Conservation (phyloP, 306 rosid species). For the Medicago lupulina region DNA sequence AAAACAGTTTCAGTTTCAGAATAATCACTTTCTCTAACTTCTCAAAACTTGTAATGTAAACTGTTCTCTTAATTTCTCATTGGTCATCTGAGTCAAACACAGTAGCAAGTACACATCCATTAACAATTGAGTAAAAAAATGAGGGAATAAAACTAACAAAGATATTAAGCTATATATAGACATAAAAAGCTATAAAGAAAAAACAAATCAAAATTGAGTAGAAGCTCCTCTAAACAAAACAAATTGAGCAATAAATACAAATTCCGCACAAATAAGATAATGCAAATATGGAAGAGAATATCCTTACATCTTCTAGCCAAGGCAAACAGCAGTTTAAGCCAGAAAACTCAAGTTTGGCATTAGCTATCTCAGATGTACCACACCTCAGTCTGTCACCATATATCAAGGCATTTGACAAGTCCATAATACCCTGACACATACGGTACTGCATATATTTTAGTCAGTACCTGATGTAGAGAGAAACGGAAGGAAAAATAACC, state of each 20-base stretch:
- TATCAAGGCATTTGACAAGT: conserved; percentile 89
- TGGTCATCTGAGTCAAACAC: not conserved
- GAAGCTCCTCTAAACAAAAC: conserved; percentile 8
- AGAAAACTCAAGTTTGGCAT: conserved; percentile 67
- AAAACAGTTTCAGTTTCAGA: not conserved
- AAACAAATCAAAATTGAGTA: conserved; percentile 7
- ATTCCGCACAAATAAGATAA: conserved; percentile 18
- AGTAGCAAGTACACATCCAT: not conserved
- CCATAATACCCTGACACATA: conserved; percentile 93
- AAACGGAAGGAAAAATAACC: conserved; percentile 36
- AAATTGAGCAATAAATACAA: conserved; percentile 5
- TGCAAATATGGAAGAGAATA: conserved; percentile 29
- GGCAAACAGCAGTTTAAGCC: conserved; percentile 54
- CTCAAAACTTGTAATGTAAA: not conserved
- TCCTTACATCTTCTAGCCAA: conserved; percentile 78
- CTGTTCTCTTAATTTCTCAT: not conserved
- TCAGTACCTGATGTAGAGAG: conserved; percentile 40
- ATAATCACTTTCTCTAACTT: not conserved
- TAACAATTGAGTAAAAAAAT: not conserved
- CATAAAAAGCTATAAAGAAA: not conserved
- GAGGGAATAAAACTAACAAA: not conserved
- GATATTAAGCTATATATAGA: not conserved
- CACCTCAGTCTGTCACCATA: conserved; percentile 90
- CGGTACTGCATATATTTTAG: conserved; percentile 72
- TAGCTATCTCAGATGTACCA: conserved; percentile 83